Evolutionary conservation across 108 stramenopile species (phyloP), one percentile per base, ranked within the genome.

Genomic region (Cylindrotheca fusiformis): DNA sequence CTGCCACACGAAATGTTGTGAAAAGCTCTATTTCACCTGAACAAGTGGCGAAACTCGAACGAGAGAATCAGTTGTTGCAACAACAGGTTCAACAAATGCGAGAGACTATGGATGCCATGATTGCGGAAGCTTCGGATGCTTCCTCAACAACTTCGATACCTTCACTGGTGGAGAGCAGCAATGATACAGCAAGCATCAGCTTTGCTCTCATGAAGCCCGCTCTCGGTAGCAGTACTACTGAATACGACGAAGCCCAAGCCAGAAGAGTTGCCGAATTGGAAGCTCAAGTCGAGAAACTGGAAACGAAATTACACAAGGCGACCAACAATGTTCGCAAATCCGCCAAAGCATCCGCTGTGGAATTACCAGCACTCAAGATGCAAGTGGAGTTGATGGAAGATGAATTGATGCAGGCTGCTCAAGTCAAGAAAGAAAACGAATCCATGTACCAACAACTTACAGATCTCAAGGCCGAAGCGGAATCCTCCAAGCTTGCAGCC

Each of bases 1-100:
- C 36, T 41, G 36, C 14, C 36, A 41, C 14, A 14, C 10, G 10
- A 6, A 41, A 41, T 14, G 14, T 41, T 41, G 36, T 41, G 36
- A 67, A 67, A 22, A 59, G n/a, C n/a, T n/a, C 76, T 1, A 52
- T 89, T 3, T 85, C 87, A 1, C 75, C 83, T 0, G 74, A 68
- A 51, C 87, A 89, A 58, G 91, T 84, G 0, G 87, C 84, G 3
- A 80, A 81, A 4, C 53, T 93, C 29, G 79, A 82, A 44, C 77
- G 87, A 32, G 91, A 93, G 61, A 93, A 89, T 62, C 82, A 87
- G 52, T 63, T 86, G 30, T 70, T 93, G 17, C 78, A 72, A 58
- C 27, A 55, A 6, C 68, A 79, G 51, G 78, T 79, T 18, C 53
- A 58, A 55, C 72, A 95, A 79, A 31, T 79, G 32, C 78, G 74